Evolutionary conservation across 2,329 filamentous ascomycete species (phyloP), one percentile per base, ranked within the genome.

Genomic region (Colletotrichum filicis): DNA sequence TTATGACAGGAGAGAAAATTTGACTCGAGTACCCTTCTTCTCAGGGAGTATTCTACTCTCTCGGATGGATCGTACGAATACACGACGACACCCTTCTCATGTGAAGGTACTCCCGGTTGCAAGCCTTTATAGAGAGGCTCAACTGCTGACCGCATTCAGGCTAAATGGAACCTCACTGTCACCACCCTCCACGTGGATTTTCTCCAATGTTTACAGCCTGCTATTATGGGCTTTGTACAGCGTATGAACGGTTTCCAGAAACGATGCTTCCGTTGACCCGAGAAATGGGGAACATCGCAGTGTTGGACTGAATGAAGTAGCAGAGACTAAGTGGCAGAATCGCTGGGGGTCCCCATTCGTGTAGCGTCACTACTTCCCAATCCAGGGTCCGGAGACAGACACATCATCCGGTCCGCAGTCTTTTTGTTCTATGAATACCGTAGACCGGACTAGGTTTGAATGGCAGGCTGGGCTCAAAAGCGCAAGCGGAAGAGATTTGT

Each of bases 261-360:
- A 28, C 16, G 37, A 42, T 19, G 9, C 30, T n/a, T 73, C 66
- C 70, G 55, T 60, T 73, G 60, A 37, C 35, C 66, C 70, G 70
- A 56, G 32, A 28, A 26, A 56, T 16, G 70, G 66, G 32, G 66
- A 32, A 57, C 12, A 66, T 73, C 52, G 19, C 60, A 73, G 1
- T 52, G 32, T 5, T 14, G 22, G 7, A 42, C 35, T 49, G 2
- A 53, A 69, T 30, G 22, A 46, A 58, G 60, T 37, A 16, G 28
- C 55, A 61, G 66, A 70, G 62, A 22, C 62, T 56, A 61, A 32
- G 14, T 61, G 60, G 66, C 55, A 60, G 70, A 65, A 73, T 26
- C 66, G 9, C 9, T 14, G 30, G 26, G 55, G 14, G 5, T 19
- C 37, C 22, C 70, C 55, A 57, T 66, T 26, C 55, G 6, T 24